Evolutionary conservation across 1,284 basidiomycete species (phyloP).

Genomic region (Butyriboletus appendiculatus): DNA sequence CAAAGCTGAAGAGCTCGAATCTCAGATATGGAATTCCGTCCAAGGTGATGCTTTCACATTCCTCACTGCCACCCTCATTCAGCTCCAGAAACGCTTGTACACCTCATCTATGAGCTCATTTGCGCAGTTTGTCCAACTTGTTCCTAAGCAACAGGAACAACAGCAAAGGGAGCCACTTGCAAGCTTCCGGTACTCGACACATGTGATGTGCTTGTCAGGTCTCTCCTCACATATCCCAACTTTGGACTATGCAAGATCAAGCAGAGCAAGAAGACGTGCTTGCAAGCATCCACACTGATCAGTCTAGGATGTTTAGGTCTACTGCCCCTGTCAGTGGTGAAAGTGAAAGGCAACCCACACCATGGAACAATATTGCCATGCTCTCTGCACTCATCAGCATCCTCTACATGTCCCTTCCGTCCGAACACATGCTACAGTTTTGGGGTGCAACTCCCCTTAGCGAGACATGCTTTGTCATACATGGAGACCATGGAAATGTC

Average conservation of each 20-base stretch:
- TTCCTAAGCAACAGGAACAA: slow-evolving; percentile 53
- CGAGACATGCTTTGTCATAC: slow-evolving; percentile 46
- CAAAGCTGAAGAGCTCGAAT: slow-evolving; percentile 78
- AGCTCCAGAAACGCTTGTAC: slow-evolving; percentile 49
- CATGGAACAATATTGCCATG: slow-evolving; percentile 82
- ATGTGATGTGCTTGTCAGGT: slow-evolving; percentile 73
- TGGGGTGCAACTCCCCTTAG: slow-evolving; percentile 71
- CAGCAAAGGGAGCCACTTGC: slow-evolving; percentile 59
- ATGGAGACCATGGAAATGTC: slow-evolving; percentile 58
- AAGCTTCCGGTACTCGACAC: slow-evolving; percentile 61
- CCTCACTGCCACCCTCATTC: slow-evolving; percentile 57
- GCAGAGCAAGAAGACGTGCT: slow-evolving; percentile 86
- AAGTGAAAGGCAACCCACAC: slow-evolving; percentile 38
- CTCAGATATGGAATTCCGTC: slow-evolving; percentile 79
- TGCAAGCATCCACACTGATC: slow-evolving; percentile 60
- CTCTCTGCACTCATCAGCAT: slow-evolving; percentile 83
- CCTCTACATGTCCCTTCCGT: slow-evolving; percentile 73
- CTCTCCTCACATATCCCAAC: slow-evolving; percentile 77
- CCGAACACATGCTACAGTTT: slow-evolving; percentile 79
- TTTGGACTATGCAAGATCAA: slow-evolving; percentile 91
- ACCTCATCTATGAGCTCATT: slow-evolving; percentile 48
- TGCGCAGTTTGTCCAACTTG: slow-evolving; percentile 39
- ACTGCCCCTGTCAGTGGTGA: slow-evolving; percentile 44
- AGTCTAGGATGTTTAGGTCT: slow-evolving; percentile 52
- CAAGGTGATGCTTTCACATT: slow-evolving; percentile 84